Evolutionary conservation across 2,329 filamentous ascomycete species (phyloP).

Genomic region (Claviceps arundinis): DNA sequence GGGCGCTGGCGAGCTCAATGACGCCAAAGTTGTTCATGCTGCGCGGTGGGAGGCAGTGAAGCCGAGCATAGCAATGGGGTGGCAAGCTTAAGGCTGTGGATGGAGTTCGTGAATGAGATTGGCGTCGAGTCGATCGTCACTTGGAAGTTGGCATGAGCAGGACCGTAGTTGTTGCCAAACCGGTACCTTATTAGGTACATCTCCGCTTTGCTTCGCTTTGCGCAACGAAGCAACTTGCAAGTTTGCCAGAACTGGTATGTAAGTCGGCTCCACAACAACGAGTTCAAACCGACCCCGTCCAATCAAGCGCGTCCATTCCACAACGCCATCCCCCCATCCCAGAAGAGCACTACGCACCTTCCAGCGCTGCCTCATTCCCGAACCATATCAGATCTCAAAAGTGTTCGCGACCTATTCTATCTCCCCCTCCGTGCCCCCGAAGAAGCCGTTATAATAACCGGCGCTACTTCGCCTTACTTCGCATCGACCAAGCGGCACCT

Average conservation of each 20-base stretch:
- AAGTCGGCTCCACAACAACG: too few relatives aligned
- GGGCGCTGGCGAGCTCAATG: slow-evolving; percentile 63
- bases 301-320: slow-evolving; percentile 9
- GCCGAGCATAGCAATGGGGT: not conserved
- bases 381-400: not conserved
- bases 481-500: too few relatives aligned
- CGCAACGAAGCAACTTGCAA: too few relatives aligned
- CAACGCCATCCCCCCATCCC: not conserved
- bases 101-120: too few relatives aligned
- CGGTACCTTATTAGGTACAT: too few relatives aligned
- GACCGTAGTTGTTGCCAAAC: too few relatives aligned
- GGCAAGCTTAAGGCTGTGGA: not conserved
- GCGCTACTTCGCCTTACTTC: too few relatives aligned
- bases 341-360: not conserved
- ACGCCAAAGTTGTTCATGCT: slow-evolving; percentile 61
- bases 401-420: not conserved
- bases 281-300: not conserved
- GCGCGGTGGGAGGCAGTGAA: not conserved
- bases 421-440: not conserved
- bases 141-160: too few relatives aligned
- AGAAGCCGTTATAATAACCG: too few relatives aligned
- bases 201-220: too few relatives aligned
- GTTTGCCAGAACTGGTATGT: too few relatives aligned
- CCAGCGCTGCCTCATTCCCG: not conserved
- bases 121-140: too few relatives aligned